Base-by-base conservation (phyloP, 352 stramenopile species). In the Phytophthora boehmeriae region DNA sequence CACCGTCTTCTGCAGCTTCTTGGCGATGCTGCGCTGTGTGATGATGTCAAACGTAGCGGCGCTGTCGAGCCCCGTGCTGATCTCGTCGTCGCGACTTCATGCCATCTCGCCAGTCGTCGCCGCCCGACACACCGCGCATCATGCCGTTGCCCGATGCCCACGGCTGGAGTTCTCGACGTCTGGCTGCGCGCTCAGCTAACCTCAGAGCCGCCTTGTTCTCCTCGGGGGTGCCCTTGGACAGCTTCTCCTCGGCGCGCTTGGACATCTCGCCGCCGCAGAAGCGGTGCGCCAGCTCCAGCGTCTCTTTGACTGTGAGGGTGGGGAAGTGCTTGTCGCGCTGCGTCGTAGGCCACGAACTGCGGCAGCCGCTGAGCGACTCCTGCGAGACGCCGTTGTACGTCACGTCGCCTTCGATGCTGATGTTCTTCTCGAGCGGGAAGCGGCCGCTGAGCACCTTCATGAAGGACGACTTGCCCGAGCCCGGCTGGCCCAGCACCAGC, bases 21-120 rank as follows among this genome's bases (percentile, higher is more conserved):
- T 64, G 11, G 74, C 76, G 20, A 80, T 67, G 55, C 75, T 68
- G 5, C 61, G 71, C 25, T 30, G 25, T 6, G 75, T 83, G 61
- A 91, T 83, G 64, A 98, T 98, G 52, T 98, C 92, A 59, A 78
- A 97, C 0, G 92, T 96, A 0, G 90, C 95, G 4, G 90, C 81
- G 27, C 79, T 84, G 71, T 98, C 93, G 4, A 98, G 75, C 4
- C 94, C 94, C 4, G 91, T 98, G 43, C 79, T 94, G 62, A 98
- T 97, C 68, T 96, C 84, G 62, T 98, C 93, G 86, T 64, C 30
- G 96, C 78, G 45, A 82, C 54, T 82, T 77, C 42, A 73, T 69
- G 25, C 75, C 78, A 98, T 98, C 73, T 91, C 79, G 9, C 80
- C 82, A 0, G 68, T 80, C 16, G 77, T 92, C 78, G 8, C 83